Conservation (phyloP, 225 moss, liverwort and hornwort genomes). For the Antitrichia curtipendula region DNA sequence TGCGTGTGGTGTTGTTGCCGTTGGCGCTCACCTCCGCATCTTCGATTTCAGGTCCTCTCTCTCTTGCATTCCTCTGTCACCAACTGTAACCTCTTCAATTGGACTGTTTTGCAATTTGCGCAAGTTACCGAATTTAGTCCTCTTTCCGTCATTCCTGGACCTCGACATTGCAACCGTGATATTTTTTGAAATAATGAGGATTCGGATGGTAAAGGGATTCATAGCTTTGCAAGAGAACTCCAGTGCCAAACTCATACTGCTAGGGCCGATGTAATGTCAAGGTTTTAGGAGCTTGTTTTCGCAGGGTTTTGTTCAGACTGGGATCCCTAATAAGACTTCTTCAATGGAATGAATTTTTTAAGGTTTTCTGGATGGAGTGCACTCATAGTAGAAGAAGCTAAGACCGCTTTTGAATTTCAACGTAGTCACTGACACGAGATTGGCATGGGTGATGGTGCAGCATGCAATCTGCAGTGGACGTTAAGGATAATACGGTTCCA, state of each 20-base stretch:
- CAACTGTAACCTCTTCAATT: background rate
- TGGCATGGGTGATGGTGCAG: constrained; percentile 18
- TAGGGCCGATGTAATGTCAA: background rate
- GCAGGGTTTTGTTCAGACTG: background rate
- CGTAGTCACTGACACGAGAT: background rate
- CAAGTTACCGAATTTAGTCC: background rate
- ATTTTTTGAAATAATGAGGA: background rate
- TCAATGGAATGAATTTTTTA: background rate
- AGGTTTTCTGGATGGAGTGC: background rate
- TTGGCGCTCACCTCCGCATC: constrained; percentile 82
- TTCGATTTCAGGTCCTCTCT: constrained; percentile 35
- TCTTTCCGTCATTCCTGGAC: background rate
- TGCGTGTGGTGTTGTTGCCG: constrained; percentile 45
- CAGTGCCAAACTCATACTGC: background rate
- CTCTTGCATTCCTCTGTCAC: background rate
- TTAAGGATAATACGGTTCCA: constrained; percentile 41
- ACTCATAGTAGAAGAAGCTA: background rate
- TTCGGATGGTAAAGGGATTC: background rate
- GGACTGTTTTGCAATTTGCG: background rate
- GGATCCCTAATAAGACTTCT: background rate
- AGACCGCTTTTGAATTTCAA: background rate
- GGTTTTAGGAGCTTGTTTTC: background rate
- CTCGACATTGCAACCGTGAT: background rate
- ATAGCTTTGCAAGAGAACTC: background rate
- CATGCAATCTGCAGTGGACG: constrained; percentile 29